Conservation (phyloP, 169 alveolate species). For the Eimeria acervulina region DNA sequence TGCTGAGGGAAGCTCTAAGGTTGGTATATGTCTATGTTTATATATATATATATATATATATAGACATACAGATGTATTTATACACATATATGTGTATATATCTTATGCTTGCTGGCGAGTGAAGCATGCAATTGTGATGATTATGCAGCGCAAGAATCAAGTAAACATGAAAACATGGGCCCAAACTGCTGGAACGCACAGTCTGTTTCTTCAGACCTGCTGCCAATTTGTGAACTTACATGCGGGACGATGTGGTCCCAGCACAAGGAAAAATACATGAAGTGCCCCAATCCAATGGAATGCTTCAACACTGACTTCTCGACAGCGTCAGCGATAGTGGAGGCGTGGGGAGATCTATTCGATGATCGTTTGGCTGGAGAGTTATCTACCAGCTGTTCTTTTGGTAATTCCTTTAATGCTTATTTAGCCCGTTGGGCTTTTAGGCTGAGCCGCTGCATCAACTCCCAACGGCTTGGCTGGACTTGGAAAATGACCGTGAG, state of each 20-base stretch:
- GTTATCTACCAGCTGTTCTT: conserved; percentile 40
- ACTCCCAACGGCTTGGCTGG: background rate
- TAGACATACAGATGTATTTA: too few relatives aligned
- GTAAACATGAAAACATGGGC: conserved; percentile 16
- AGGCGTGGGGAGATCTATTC: background rate
- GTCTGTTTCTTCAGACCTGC: conserved; percentile 31
- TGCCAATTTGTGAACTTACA: conserved; percentile 12
- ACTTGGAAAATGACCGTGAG: background rate
- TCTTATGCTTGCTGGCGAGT: background rate
- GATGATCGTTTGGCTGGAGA: conserved; percentile 10
- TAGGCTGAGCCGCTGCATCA: background rate
- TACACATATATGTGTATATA: background rate
- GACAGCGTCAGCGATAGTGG: background rate
- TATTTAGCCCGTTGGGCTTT: background rate
- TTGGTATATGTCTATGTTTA: too few relatives aligned
- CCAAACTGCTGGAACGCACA: conserved; percentile 42
- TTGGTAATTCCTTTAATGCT: background rate
- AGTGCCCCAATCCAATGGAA: conserved; percentile 5
- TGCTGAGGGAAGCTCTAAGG: background rate
- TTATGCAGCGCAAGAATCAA: background rate
- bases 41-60: too few relatives aligned
- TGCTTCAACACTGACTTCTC: conserved; percentile 50
- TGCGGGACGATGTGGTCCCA: conserved; percentile 44
- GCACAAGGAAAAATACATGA: background rate
- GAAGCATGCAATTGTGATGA: background rate